Base-by-base conservation (phyloP, 805 yeast species). In the Starmerella stigmatis region DNA sequence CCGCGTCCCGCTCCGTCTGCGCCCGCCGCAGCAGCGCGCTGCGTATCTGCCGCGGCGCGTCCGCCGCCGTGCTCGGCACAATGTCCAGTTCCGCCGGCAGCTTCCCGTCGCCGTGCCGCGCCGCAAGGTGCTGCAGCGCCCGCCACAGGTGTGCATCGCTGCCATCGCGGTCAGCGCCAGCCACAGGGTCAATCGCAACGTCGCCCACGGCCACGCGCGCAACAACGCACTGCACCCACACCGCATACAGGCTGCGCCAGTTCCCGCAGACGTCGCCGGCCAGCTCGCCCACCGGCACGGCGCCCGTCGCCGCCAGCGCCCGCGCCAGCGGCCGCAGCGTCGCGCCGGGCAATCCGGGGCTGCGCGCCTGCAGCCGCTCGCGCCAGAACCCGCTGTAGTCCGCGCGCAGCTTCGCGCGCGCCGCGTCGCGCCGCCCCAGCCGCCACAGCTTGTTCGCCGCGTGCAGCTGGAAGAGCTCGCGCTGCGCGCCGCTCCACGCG, bases 391-490 rank as follows among this genome's bases (percentile, higher is more conserved):
- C 21, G 2, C 41, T 46, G 33, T 57, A 57, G 39, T 54, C 47
- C 13, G 43, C 51, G 12, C 41, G 20, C 20, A 59, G 47, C 33
- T 54, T 44, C 10, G 25, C 37, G 19, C 49, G 30, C 17, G 64
- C 59, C 27, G 33, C 50, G 4, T 21, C 46, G 12, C 48, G 33
- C 11, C 45, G 30, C 21, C 54, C 52, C 20, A 53, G 46, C 11
- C 44, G 29, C 61, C 61, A 59, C 34, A 50, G 51, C 39, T 56
- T 56, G 38, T 60, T 59, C 1, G 62, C 59, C 4, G 54, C 50
- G 28, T 54, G 57, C 25, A 60, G 45, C 28, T 50, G 48, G 44
- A 60, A 57, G n/a, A 49, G 46, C 27, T 50, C 52, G 28, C 49
- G 47, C 35, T 58, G 60, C 8, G 44, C 35, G 5, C 13, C 30